Conservation (phyloP, 306 rosid species). For the Carpinus viminea region DNA sequence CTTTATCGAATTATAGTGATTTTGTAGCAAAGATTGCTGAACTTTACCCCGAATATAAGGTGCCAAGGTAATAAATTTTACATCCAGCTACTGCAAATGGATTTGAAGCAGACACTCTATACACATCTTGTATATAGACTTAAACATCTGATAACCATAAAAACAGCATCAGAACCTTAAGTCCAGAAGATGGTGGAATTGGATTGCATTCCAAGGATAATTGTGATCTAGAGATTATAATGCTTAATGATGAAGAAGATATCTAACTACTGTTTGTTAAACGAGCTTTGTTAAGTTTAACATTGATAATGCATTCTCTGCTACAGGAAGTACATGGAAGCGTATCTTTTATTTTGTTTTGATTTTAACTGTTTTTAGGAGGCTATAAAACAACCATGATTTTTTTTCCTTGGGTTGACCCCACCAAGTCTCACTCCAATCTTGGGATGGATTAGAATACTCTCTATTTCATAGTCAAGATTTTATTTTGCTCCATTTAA, state of each 20-base stretch:
- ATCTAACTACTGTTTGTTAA: not conserved
- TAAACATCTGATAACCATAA: not conserved
- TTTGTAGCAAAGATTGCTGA: constrained; percentile 73
- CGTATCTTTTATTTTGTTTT: not conserved
- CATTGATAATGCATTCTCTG: not conserved
- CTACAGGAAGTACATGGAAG: not conserved
- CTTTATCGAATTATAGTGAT: constrained; percentile 78
- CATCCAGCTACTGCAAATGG: not conserved
- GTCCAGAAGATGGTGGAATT: not conserved
- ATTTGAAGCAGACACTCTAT: not conserved
- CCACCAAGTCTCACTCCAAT: not conserved
- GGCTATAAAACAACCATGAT: too few relatives aligned
- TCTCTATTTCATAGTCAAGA: too few relatives aligned
- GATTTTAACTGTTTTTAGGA: not conserved
- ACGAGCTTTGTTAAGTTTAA: not conserved
- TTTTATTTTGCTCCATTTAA: too few relatives aligned
- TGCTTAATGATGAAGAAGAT: not conserved
- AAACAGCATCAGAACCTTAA: not conserved
- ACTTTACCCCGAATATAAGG: constrained; percentile 70
- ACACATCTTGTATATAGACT: not conserved
- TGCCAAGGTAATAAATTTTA: constrained; percentile 55
- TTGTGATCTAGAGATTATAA: not conserved
- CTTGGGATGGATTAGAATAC: not conserved
- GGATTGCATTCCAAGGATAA: not conserved
- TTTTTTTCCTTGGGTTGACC: too few relatives aligned